These are phyloP conservation scores for Podaxis sp. DNA, from an alignment of 768 basidiomycete genomes.

Conservation along the genomic window DNA sequence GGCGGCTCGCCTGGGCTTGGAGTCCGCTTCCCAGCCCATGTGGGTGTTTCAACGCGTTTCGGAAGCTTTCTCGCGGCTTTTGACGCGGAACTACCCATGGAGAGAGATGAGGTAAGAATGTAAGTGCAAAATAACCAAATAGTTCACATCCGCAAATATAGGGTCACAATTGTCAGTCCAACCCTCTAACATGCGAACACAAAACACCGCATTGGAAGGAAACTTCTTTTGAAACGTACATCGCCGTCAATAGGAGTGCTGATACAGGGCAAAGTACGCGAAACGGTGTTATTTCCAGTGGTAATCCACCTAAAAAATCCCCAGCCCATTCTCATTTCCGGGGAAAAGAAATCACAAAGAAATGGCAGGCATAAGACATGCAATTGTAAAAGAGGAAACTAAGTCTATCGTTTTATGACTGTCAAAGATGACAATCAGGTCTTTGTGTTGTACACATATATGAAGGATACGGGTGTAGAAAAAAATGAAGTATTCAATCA, in stretches of 20 bases:
- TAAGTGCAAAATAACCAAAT: background rate
- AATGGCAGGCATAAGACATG: conserved; percentile 4
- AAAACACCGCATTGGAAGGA: background rate
- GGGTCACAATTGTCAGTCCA: background rate
- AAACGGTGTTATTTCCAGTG: background rate
- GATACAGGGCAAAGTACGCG: conserved; percentile 7
- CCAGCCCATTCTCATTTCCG: background rate
- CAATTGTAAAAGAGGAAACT: conserved; percentile 21
- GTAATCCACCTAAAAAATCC: conserved; percentile 6
- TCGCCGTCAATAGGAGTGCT: background rate
- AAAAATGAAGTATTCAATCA: conserved; percentile 29
- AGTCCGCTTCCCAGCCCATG: conserved; percentile 48
- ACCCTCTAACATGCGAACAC: background rate
- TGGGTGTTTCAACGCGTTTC: conserved; percentile 38
- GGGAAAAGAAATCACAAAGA: background rate
- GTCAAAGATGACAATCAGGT: conserved; percentile 25
- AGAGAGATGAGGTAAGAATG: conserved; percentile 7
- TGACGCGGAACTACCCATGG: conserved; percentile 63
- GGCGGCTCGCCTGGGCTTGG: conserved; percentile 20
- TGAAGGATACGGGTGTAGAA: conserved; percentile 19
- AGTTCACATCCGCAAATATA: background rate
- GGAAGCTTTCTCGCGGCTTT: conserved; percentile 60
- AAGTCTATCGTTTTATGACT: conserved; percentile 35
- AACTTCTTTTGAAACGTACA: conserved; percentile 14
- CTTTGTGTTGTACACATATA: conserved; percentile 47